A percentile compares a stretch with the other conserved stretches of the same genome.
These are phyloP conservation scores for Clitoria ternatea DNA, from an alignment of 306 rosid genomes.

Conservation along the genomic window DNA sequence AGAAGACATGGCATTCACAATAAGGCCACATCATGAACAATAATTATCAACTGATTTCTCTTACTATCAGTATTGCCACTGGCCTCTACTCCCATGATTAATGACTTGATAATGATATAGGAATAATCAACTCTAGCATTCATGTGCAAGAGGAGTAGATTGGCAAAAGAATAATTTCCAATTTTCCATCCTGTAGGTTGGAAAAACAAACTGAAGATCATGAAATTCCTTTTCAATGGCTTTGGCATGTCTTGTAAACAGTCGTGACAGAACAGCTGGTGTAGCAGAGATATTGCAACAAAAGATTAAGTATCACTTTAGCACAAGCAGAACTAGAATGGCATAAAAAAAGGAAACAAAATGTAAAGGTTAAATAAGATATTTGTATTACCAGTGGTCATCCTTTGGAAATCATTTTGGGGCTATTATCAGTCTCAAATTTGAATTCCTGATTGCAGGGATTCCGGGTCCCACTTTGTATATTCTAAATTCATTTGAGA, in stretches of 20 bases:
- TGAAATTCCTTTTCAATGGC: not conserved
- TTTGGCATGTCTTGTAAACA: conserved; percentile 1
- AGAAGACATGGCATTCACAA: not conserved
- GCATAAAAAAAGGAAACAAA: not conserved
- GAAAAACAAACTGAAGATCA: conserved; percentile 4
- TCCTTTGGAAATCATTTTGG: conserved; percentile 12
- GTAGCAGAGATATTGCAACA: not conserved
- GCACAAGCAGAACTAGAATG: conserved; percentile 6
- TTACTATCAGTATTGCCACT: not conserved
- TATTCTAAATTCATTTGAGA: not conserved
- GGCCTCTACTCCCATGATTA: not conserved
- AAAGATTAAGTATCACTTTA: not conserved
- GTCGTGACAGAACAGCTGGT: not conserved
- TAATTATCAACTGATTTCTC: not conserved
- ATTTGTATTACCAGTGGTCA: conserved; percentile 19
- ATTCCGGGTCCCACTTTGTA: conserved; percentile 17
- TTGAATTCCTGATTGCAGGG: conserved; percentile 11
- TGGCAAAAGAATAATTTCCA: not conserved
- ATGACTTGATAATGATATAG: not conserved
- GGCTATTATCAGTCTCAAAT: conserved; percentile 9
- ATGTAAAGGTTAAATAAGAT: not conserved
- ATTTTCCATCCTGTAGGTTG: not conserved
- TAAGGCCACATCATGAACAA: not conserved
- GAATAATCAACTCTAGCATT: not conserved
- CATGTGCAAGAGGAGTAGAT: not conserved